Base-by-base conservation (phyloP, 345 rosid species). In the Dipteronia sinensis region DNA sequence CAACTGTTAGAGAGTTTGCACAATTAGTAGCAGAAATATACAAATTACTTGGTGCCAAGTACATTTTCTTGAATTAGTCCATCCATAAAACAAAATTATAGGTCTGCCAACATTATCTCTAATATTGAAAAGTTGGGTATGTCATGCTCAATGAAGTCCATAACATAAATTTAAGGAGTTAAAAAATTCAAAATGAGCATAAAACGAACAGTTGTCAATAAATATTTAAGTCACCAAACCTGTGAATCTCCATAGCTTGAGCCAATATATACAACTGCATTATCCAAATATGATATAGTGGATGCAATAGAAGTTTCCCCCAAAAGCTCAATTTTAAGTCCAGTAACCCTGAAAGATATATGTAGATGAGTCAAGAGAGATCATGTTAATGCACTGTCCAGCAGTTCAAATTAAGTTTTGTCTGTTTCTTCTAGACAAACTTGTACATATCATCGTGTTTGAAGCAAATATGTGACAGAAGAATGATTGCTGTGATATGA, bases 271-370 rank as follows among this genome's bases (percentile, higher is more conserved):
- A 91, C 94, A 78, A 89, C 81, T 71, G 93, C 99, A 80, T 93
- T 95, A 85, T 92, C 99, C 46, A 95, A 91, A 82, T 92, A 93
- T 23, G 99, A 92, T 83, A 95, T 93, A 15, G 89, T 91, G 61
- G 98, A 94, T 67, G 98, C 98, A 80, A 93, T 90, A 65, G 98
- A 96, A 13, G 99, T 96, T 82, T 96, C 99, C 49, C 99, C 99
- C 88, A 94, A 80, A 53, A 88, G 95, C 90, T 96, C 98, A 53
- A 93, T 92, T 87, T 93, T 94, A 53, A 96, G 95, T 65, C 98
- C 98, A 61, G 97, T 91, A 74, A 96, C 98, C 91, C 97, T 96
- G 83, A 77, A 86, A 67, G 22, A 77, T 23, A 75, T 73, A 80
- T 65, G 67, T 31, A 67, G 68, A 78, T 62, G 25, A 70, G n/a